Evolutionary conservation across 225 moss, liverwort and hornwort species (phyloP).

Genomic region (Marchantia paleacea): DNA sequence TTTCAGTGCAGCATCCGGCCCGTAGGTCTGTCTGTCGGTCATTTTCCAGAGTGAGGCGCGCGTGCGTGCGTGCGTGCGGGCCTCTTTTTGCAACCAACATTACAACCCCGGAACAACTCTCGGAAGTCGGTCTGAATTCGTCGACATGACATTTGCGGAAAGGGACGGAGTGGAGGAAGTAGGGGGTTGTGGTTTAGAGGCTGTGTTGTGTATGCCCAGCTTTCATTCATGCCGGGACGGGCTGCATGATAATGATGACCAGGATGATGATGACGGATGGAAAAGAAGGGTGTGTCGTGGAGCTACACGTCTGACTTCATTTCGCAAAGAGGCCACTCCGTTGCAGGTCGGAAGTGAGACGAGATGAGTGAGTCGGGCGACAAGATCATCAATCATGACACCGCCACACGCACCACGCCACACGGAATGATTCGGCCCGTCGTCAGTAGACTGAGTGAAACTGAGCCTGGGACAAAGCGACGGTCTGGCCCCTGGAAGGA

Average conservation of each 20-base stretch:
- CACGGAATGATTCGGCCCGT: neutral
- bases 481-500: neutral
- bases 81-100: neutral
- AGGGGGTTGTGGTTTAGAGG: neutral
- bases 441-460: neutral
- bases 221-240: neutral
- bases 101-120: neutral
- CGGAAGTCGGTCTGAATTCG: neutral
- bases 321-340: too few species aligned
- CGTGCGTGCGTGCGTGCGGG: neutral
- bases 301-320: conserved; percentile 9
- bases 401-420: too few species aligned
- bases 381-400: neutral
- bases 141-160: neutral
- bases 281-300: conserved; percentile 11
- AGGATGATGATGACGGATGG: neutral
- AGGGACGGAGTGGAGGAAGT: neutral
- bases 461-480: neutral
- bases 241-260: neutral
- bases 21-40: neutral
- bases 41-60: neutral
- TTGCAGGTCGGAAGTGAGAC: neutral
- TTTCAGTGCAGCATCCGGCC: neutral
- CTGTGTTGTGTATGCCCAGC: neutral
- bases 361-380: neutral